A percentile compares a stretch with the other conserved stretches of the same genome.
These are phyloP conservation scores for Cynara cardunculus DNA, from an alignment of 129 eudicot genomes.

Conservation along the genomic window DNA sequence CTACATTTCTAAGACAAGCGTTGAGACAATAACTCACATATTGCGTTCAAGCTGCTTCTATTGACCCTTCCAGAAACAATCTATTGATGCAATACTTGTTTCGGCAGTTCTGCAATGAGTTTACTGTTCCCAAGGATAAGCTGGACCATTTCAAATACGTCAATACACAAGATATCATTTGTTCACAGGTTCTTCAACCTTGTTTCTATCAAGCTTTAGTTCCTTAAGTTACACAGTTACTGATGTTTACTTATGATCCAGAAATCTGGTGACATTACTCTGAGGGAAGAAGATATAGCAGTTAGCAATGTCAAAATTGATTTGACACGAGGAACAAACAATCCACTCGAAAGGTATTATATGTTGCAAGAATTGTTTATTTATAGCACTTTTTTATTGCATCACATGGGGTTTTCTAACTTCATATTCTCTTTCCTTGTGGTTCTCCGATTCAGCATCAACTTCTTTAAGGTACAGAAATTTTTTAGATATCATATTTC, in stretches of 20 bases:
- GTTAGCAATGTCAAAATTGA: conserved; percentile 88
- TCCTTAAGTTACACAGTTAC: neutral
- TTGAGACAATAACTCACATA: neutral
- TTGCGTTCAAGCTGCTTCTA: neutral
- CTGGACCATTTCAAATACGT: conserved; percentile 64
- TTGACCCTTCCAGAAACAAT: neutral
- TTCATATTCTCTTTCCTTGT: conserved; percentile 26
- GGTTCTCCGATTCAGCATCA: conserved; percentile 51
- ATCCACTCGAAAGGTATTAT: conserved; percentile 67
- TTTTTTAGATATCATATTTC: neutral
- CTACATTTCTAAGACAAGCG: too few species aligned
- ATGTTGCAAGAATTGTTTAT: conserved; percentile 12
- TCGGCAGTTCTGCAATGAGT: conserved; percentile 86
- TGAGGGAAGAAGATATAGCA: conserved; percentile 75
- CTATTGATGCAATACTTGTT: neutral
- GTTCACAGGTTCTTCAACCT: conserved; percentile 65
- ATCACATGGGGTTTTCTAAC: conserved; percentile 3
- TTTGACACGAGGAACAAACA: conserved; percentile 68
- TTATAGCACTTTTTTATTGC: neutral
- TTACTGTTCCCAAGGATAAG: conserved; percentile 78
- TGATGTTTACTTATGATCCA: conserved; percentile 27
- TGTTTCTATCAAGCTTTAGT: neutral
- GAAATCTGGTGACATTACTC: conserved; percentile 38
- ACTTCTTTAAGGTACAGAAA: conserved; percentile 72
- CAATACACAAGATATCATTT: conserved; percentile 71